Percentiles rank a stretch among this genome's conserved stretches.
phyloP scores from a whole-genome alignment of 306 rosid species.

The Elaeagnus macrophylla region DNA sequence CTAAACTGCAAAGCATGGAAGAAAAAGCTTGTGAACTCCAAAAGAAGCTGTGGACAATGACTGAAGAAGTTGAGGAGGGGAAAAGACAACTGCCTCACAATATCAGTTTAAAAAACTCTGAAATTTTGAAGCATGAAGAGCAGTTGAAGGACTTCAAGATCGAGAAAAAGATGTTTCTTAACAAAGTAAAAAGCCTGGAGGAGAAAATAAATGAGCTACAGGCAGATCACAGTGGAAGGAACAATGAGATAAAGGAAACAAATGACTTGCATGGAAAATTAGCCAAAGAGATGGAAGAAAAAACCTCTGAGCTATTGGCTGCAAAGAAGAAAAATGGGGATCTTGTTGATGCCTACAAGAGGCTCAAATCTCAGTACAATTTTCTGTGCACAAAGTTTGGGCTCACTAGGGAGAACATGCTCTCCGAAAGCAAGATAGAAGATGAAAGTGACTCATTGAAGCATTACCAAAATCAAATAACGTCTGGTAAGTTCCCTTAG shows the following conservation, averaged over 20 bases:
- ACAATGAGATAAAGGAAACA: conserved; percentile 10
- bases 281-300: conserved; percentile 26
- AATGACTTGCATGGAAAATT: conserved; percentile 22
- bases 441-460: conserved; percentile 27
- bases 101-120: conserved; percentile 14
- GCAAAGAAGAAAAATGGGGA: conserved; percentile 41
- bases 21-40: conserved; percentile 24
- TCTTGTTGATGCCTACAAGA: conserved; percentile 42
- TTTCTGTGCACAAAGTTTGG: conserved; percentile 52
- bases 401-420: conserved; percentile 47
- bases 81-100: conserved; percentile 17
- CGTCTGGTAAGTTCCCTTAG: conserved; percentile 32
- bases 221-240: conserved; percentile 22
- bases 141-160: conserved; percentile 26
- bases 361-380: conserved; percentile 58
- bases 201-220: conserved; percentile 31
- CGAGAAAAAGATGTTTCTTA: conserved; percentile 33
- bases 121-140: conserved; percentile 23
- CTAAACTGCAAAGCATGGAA: conserved; percentile 30
- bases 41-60: conserved; percentile 21
- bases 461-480: conserved; percentile 26
- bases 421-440: conserved; percentile 21
- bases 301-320: conserved; percentile 29
- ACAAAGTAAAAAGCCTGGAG: conserved; percentile 26
- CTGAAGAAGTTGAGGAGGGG: conserved; percentile 33